Evolutionary conservation across 2,329 filamentous ascomycete species (phyloP), one percentile per base, ranked within the genome.

Genomic region (Fusarium sp.): DNA sequence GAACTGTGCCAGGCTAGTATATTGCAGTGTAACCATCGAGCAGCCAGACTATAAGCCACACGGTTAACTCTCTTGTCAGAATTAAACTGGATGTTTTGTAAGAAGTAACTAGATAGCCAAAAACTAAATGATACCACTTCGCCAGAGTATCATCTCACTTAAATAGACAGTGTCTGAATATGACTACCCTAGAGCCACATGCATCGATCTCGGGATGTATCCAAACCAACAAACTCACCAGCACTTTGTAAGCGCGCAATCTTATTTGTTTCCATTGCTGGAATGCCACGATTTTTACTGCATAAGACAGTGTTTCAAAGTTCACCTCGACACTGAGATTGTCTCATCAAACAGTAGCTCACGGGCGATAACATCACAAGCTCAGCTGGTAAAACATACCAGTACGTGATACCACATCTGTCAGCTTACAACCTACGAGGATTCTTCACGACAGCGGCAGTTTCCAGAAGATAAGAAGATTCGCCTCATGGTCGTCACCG

Each of bases 401-500:
- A 30, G 24, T 35, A 49, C 22, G 17, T 8, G 8, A 56, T 6
- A 8, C 7, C 33, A 7, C 17, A n/a, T 24, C 11, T 50, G 24
- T 13, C 40, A 19, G n/a, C 19, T 22, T 4, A 41, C 9, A 15
- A 11, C 19, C 24, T 13, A 32, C 20, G 24, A 40, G 24, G 24
- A 22, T 15, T 13, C 6, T 10, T 2, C 6, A 39, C 22, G 32
- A 28, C 9, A 35, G 30, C 10, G 39, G 6, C 15, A 17, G 22
- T 32, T 59, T 43, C 19, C 24, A n/a, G 24, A 40, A 63, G 46
- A 37, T 33, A 19, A 32, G 24, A 22, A 7, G 0, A 44, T 44
- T 68, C 26, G 56, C 49, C 52, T 33, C 40, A 7, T 24, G 14
- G 47, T 46, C 52, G 52, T 57, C 56, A 59, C 52, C 19, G 6